These are phyloP conservation scores for Blastosporella zonata DNA, from an alignment of 1,284 basidiomycete species.

Conservation along the genomic window DNA sequence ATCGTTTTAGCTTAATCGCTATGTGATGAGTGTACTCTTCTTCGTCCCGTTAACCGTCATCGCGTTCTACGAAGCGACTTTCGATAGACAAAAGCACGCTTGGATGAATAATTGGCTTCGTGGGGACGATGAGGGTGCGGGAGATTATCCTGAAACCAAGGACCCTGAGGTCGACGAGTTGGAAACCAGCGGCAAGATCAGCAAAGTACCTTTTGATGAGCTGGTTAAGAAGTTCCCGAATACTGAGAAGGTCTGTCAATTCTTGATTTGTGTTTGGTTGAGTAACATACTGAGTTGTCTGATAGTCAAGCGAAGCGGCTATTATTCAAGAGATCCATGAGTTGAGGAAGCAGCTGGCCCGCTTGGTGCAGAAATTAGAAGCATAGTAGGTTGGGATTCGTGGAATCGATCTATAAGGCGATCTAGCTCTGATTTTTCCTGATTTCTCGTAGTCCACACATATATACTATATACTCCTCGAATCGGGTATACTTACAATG, in stretches of 20 bases:
- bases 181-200: conserved; percentile 65
- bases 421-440: not conserved
- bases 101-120: conserved; percentile 72
- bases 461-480: not conserved
- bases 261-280: conserved; percentile 2
- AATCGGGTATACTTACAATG: not conserved
- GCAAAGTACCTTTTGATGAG: conserved; percentile 71
- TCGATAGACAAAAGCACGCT: conserved; percentile 46
- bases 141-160: conserved; percentile 50
- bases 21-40: conserved; percentile 77
- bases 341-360: conserved; percentile 55
- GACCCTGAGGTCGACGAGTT: conserved; percentile 65
- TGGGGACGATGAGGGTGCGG: conserved; percentile 63
- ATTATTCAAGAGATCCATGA: conserved; percentile 65
- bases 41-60: conserved; percentile 75
- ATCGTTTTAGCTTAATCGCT: conserved; percentile 67
- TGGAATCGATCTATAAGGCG: not conserved
- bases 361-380: conserved; percentile 52
- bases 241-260: conserved; percentile 56
- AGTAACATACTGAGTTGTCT: not conserved
- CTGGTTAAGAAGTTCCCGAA: conserved; percentile 79
- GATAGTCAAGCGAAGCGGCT: conserved; percentile 67
- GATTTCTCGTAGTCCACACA: no score
- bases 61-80: conserved; percentile 71
- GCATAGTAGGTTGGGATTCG: conserved; percentile 15